Evolutionary conservation across 208 protist species (phyloP).

Genomic region (Angomonas deanei): DNA sequence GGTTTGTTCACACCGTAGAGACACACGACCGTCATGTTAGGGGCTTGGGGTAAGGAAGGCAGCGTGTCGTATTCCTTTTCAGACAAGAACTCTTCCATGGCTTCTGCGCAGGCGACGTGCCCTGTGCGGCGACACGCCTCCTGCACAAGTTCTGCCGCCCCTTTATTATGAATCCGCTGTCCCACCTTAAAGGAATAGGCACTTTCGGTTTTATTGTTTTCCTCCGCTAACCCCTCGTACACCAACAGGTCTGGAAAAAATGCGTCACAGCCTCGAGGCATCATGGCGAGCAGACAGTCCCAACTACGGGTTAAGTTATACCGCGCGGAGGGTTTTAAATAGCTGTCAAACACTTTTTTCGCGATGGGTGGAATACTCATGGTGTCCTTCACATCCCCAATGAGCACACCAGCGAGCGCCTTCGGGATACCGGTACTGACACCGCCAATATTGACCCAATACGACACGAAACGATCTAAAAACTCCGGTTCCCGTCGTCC

Average conservation of each 20-base stretch:
- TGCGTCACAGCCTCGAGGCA: conserved; percentile 51
- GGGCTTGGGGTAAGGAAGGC: conserved; percentile 72
- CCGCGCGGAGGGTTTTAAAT: conserved; percentile 60
- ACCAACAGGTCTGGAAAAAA: conserved; percentile 8
- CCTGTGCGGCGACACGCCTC: conserved; percentile 42
- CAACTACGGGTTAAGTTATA: conserved; percentile 61
- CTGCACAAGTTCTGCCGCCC: conserved; percentile 25
- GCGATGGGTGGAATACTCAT: conserved; percentile 57
- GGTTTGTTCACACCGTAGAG: conserved; percentile 84
- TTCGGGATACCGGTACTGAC: conserved; percentile 76
- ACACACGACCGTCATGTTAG: conserved; percentile 80
- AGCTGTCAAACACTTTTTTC: conserved; percentile 67
- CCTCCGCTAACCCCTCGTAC: conserved; percentile 31
- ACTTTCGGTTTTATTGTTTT: conserved; percentile 46
- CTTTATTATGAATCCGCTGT: conserved; percentile 1
- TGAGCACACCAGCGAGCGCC: conserved; percentile 64
- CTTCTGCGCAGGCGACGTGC: conserved; percentile 36
- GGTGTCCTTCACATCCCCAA: conserved; percentile 85
- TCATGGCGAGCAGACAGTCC: conserved; percentile 68
- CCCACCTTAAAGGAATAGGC: neutral
- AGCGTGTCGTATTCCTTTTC: conserved; percentile 29
- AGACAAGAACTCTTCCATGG: conserved; percentile 24
- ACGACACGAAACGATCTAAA: conserved; percentile 76
- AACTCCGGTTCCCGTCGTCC: conserved; percentile 66
- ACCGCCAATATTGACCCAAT: conserved; percentile 85